phyloP scores from a whole-genome alignment of 805 yeast species.

The Jamesozyma jinghongensis region DNA sequence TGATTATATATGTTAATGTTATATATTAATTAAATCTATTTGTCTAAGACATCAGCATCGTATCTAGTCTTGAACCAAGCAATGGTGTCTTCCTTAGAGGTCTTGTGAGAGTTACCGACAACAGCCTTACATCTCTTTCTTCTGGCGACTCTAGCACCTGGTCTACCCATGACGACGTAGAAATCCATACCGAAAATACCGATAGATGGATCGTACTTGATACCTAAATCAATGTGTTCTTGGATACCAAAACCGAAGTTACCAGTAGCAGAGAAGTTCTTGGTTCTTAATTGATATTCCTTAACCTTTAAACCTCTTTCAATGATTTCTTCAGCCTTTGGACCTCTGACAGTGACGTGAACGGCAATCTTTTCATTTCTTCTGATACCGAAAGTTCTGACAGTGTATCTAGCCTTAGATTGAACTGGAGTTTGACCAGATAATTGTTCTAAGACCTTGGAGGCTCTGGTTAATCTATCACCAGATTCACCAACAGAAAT shows the following conservation, averaged over 20 bases:
- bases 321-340: conserved; percentile 98
- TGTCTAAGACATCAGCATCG: conserved; percentile 95
- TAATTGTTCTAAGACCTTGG: conserved; percentile 98
- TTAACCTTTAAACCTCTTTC: conserved; percentile 99
- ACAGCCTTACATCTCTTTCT: conserved; percentile 88
- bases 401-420: conserved; percentile 99
- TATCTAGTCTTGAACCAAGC: conserved; percentile 99
- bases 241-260: conserved; percentile 99
- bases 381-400: conserved; percentile 99
- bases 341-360: conserved; percentile 99
- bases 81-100: conserved; percentile 88
- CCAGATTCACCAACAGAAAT: conserved; percentile 99
- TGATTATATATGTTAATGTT: conserved; percentile 2
- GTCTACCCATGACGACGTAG: conserved; percentile 99
- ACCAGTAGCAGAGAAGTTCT: conserved; percentile 98
- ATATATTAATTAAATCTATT: conserved; percentile 34
- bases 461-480: conserved; percentile 99
- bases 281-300: conserved; percentile 92
- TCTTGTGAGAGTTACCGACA: conserved; percentile 89
- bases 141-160: conserved; percentile 98
- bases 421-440: conserved; percentile 99
- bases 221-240: conserved; percentile 99
- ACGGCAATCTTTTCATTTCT: conserved; percentile 99
- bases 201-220: conserved; percentile 98
- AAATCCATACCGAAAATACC: conserved; percentile 99